These are phyloP conservation scores for Irpex sp. DNA, from an alignment of 1,284 basidiomycete species.

Conservation along the genomic window DNA sequence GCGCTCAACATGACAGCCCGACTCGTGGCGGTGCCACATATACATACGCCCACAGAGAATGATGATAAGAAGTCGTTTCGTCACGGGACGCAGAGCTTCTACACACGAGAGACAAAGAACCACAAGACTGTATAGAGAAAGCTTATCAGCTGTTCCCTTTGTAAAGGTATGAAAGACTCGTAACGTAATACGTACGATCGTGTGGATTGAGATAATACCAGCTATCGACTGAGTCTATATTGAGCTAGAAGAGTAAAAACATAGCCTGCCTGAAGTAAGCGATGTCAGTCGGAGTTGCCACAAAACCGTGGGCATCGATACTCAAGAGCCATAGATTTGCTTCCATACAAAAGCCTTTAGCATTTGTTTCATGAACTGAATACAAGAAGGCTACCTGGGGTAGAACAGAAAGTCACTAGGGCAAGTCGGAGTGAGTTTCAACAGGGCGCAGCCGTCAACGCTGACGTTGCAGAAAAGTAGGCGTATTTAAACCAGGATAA, in stretches of 20 bases:
- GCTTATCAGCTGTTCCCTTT: neutral
- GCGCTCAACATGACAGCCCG: neutral
- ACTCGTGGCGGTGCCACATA: neutral
- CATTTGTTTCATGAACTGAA: no score
- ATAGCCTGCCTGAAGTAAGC: neutral
- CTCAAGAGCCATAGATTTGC: no score
- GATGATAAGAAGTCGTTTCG: neutral
- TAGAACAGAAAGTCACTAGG: no score
- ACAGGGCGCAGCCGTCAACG: neutral
- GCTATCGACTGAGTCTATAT: neutral
- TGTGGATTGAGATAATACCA: neutral
- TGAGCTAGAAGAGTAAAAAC: neutral
- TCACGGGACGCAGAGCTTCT: neutral
- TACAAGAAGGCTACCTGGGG: no score
- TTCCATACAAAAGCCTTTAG: no score
- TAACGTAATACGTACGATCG: neutral
- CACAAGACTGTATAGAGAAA: neutral
- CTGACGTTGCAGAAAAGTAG: neutral
- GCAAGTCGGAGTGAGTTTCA: no score
- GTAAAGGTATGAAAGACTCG: neutral
- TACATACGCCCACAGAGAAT: neutral
- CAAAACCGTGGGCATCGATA: neutral
- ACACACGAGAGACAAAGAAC: neutral
- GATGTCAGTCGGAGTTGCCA: neutral
- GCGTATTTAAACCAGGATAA: neutral